Evolutionary conservation across 257 asterid genomes (phyloP).

Genomic region (Solanum medicagineum): DNA sequence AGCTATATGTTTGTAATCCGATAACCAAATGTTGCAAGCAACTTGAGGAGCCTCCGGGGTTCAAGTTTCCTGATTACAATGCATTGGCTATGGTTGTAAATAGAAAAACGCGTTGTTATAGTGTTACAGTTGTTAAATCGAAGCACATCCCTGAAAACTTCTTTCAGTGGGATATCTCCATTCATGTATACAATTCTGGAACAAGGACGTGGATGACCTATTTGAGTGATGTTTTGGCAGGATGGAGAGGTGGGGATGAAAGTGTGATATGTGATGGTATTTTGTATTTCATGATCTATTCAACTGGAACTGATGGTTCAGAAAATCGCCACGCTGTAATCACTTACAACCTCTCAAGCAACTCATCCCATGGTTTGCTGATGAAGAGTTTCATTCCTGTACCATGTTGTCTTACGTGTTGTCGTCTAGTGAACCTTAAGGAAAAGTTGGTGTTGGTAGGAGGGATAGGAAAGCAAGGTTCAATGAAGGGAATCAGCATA

Average conservation of each 20-base stretch:
- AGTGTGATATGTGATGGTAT: neutral
- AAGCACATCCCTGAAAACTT: neutral
- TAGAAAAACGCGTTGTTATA: neutral
- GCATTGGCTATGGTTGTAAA: neutral
- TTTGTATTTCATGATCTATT: neutral
- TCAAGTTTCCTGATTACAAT: neutral
- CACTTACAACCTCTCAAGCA: neutral
- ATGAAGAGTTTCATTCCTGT: neutral
- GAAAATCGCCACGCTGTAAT: neutral
- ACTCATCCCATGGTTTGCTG: neutral
- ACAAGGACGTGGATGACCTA: neutral
- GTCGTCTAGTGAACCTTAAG: neutral
- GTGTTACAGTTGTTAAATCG: neutral
- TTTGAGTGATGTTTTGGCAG: neutral
- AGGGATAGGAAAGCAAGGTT: neutral
- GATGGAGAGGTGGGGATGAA: slow-evolving; percentile 1
- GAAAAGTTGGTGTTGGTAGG: slow-evolving; percentile 3
- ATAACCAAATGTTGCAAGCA: neutral
- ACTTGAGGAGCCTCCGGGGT: neutral
- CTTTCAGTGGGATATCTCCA: neutral
- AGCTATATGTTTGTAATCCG: neutral
- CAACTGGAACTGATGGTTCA: neutral
- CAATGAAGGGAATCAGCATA: neutral
- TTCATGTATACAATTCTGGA: neutral
- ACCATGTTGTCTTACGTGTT: neutral